phyloP scores from a whole-genome alignment of 768 basidiomycete species.

The Tricholoma furcatifolium region DNA sequence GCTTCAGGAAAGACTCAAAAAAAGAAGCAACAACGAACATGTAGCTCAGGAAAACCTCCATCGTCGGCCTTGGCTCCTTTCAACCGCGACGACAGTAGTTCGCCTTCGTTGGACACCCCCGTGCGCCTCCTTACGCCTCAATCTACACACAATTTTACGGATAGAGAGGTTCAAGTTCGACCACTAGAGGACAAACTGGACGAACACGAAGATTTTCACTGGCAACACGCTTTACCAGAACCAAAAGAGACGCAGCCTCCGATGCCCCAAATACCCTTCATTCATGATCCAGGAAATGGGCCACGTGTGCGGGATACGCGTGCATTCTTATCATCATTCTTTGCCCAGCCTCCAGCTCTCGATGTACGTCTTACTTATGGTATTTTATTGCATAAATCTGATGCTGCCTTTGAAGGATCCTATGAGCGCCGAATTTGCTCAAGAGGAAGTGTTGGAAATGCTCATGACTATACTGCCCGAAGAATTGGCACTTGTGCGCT shows the following conservation, averaged over 20 bases:
- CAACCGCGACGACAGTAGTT: constrained; percentile 12
- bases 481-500: constrained; percentile 66
- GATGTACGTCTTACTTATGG: constrained; percentile 31
- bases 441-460: constrained; percentile 75
- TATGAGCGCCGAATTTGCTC: constrained; percentile 75
- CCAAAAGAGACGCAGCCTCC: not conserved
- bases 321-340: constrained; percentile 66
- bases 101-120: constrained; percentile 19
- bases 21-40: constrained; percentile 23
- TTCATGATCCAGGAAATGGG: constrained; percentile 78
- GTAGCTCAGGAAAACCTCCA: constrained; percentile 10
- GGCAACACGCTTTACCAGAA: not conserved
- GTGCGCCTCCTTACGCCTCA: constrained; percentile 18
- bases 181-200: not conserved
- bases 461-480: constrained; percentile 64
- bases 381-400: not conserved
- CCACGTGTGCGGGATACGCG: constrained; percentile 68
- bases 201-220: constrained; percentile 8
- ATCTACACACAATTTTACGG: constrained; percentile 1
- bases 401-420: constrained; percentile 38
- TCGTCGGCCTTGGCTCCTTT: constrained; percentile 1
- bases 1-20: constrained; percentile 35
- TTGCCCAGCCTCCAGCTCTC: constrained; percentile 62
- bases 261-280: constrained; percentile 52
- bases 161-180: not conserved